Evolutionary conservation across 1,139 yeast species (phyloP).

Genomic region (Blastobotrys capitulatus): DNA sequence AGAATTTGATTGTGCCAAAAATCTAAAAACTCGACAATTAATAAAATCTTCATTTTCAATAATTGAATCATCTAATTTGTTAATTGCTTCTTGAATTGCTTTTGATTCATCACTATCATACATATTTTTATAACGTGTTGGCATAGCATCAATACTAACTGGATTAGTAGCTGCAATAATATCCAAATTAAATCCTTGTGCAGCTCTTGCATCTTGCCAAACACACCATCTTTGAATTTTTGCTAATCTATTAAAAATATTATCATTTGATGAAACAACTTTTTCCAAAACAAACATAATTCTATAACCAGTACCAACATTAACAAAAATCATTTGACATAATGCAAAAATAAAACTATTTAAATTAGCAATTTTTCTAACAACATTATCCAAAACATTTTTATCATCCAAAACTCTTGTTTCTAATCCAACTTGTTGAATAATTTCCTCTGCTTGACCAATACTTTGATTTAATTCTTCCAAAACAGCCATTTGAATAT

Average conservation of each 20-base stretch:
- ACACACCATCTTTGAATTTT: conserved; percentile 25
- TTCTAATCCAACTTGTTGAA: conserved; percentile 6
- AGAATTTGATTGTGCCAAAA: conserved; percentile 26
- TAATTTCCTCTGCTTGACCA: conserved; percentile 13
- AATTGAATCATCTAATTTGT: conserved; percentile 1
- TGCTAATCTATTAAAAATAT: conserved; percentile 17
- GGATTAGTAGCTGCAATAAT: conserved; percentile 26
- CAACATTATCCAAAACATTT: conserved; percentile 15
- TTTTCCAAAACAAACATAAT: conserved; percentile 25
- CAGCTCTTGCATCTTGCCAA: conserved; percentile 26
- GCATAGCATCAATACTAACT: conserved; percentile 20
- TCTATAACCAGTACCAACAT: conserved; percentile 30
- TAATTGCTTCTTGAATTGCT: conserved; percentile 23
- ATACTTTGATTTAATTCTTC: conserved; percentile 7
- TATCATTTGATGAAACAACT: conserved; percentile 13
- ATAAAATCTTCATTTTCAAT: conserved; percentile 15
- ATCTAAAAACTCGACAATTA: conserved; percentile 28
- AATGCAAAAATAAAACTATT: conserved; percentile 24
- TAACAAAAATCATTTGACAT: conserved; percentile 27
- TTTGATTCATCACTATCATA: conserved; percentile 25
- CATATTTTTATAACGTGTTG: conserved; percentile 17
- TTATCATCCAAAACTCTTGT: conserved; percentile 13
- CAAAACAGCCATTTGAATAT: conserved; percentile 21
- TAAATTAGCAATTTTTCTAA: conserved; percentile 19
- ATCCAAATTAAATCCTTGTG: conserved; percentile 16